Evolutionary conservation across 2,329 filamentous ascomycete genomes (phyloP).

Genomic region (Podosphaera leucotricha): DNA sequence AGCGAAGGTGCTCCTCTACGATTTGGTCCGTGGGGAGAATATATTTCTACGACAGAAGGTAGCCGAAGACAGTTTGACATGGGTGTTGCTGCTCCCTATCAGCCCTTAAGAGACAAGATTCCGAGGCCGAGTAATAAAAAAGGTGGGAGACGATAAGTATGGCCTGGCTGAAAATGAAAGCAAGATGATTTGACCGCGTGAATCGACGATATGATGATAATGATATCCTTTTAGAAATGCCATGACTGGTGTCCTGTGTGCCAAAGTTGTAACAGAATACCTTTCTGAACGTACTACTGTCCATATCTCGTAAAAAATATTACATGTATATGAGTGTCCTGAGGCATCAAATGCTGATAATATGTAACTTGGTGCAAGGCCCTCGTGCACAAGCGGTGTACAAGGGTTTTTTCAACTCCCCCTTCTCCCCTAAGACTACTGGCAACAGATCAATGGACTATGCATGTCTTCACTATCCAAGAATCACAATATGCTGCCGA

Average conservation of each 20-base stretch:
- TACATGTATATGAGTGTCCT: too few species aligned
- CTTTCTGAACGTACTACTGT: too few species aligned
- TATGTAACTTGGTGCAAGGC: neutral
- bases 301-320: too few species aligned
- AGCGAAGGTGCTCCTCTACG: slow-evolving; percentile 27
- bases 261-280: too few species aligned
- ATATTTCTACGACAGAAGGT: neutral
- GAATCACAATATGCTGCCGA: slow-evolving; percentile 1
- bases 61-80: neutral
- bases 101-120: slow-evolving; percentile 2
- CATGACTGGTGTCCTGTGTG: neutral
- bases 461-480: neutral
- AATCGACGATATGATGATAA: neutral
- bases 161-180: neutral
- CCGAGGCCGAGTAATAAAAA: neutral
- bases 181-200: neutral
- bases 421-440: neutral
- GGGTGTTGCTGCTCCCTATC: slow-evolving; percentile 2
- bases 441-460: neutral
- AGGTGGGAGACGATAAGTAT: neutral
- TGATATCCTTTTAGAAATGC: neutral
- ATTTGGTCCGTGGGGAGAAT: slow-evolving; percentile 18
- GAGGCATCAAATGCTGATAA: neutral
- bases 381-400: neutral
- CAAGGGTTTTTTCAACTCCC: neutral